A percentile compares a stretch with the other conserved stretches of the same genome.
These are phyloP conservation scores for Neurospora sp. DNA, from an alignment of 495 filamentous ascomycete species.

Conservation along the genomic window DNA sequence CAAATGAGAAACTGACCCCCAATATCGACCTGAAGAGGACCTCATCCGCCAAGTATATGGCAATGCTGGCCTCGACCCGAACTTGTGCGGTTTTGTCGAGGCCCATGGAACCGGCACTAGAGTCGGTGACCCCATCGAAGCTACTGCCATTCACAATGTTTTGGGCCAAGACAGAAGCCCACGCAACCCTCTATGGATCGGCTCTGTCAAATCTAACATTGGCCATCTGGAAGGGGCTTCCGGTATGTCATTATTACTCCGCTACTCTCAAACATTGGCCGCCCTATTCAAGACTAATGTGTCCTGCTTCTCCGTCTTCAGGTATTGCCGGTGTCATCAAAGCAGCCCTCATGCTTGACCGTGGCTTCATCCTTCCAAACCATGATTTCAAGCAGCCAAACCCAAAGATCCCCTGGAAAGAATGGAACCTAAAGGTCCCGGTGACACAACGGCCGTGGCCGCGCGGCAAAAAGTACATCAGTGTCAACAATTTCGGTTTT, in stretches of 20 bases:
- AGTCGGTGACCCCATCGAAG: constrained; percentile 38
- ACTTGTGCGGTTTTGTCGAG: constrained; percentile 33
- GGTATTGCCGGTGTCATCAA: constrained; percentile 50
- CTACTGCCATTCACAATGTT: constrained; percentile 28
- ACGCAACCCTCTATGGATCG: constrained; percentile 34
- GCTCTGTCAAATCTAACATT: constrained; percentile 48
- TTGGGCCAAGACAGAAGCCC: constrained; percentile 22
- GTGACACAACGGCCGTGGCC: constrained; percentile 25
- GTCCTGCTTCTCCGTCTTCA: not conserved
- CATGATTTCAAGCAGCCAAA: constrained; percentile 45
- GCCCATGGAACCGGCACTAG: constrained; percentile 50
- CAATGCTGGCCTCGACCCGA: constrained; percentile 30
- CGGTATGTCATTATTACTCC: constrained; percentile 6
- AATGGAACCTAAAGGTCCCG: constrained; percentile 35
- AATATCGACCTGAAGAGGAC: constrained; percentile 18
- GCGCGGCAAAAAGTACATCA: constrained; percentile 27
- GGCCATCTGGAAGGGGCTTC: constrained; percentile 47
- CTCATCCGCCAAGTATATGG: constrained; percentile 36
- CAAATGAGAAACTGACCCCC: constrained; percentile 7
- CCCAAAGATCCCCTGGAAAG: constrained; percentile 36
- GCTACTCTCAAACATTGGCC: not conserved
- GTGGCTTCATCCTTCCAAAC: constrained; percentile 37
- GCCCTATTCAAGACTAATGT: not conserved
- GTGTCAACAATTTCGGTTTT: constrained; percentile 35
- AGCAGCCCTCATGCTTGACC: constrained; percentile 44